These are phyloP conservation scores for Pseudozyma sp. DNA, from an alignment of 1,284 basidiomycete species.

Conservation along the genomic window DNA sequence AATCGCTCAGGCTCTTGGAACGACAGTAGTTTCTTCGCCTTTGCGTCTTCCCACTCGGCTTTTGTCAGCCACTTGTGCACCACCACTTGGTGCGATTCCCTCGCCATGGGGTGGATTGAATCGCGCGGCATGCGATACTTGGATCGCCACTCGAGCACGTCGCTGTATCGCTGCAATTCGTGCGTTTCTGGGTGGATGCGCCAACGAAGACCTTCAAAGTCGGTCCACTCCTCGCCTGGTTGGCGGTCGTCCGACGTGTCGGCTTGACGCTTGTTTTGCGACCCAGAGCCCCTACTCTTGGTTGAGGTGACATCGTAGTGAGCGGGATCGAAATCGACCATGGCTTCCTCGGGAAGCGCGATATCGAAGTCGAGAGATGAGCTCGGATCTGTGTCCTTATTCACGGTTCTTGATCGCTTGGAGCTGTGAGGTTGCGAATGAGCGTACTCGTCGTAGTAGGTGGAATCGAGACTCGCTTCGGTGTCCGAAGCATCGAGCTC, in stretches of 20 bases:
- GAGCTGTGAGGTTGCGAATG: constrained; percentile 20
- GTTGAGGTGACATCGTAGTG: not conserved
- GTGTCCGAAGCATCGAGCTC: constrained; percentile 27
- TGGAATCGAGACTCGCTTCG: constrained; percentile 17
- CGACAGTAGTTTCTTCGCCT: constrained; percentile 51
- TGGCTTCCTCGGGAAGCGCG: constrained; percentile 32
- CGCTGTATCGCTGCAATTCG: constrained; percentile 35
- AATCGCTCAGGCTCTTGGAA: constrained; percentile 57
- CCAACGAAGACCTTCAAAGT: constrained; percentile 62
- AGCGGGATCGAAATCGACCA: constrained; percentile 34
- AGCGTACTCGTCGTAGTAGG: constrained; percentile 17
- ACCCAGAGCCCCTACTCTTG: not conserved
- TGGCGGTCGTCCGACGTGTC: constrained; percentile 57
- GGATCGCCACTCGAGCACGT: constrained; percentile 56
- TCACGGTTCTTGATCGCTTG: constrained; percentile 24
- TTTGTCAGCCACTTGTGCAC: constrained; percentile 57
- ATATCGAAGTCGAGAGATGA: constrained; percentile 36
- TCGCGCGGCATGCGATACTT: constrained; percentile 64
- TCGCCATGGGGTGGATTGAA: constrained; percentile 60
- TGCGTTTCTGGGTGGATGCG: constrained; percentile 58
- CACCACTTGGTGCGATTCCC: constrained; percentile 50
- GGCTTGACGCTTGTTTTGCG: constrained; percentile 38
- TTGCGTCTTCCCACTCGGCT: constrained; percentile 60
- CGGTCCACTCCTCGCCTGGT: constrained; percentile 63
- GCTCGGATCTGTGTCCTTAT: constrained; percentile 22